A percentile compares a stretch with the other conserved stretches of the same genome.
Evolutionary conservation across 257 asterid genomes (phyloP).

Genomic region (Knoxia roxburghii): DNA sequence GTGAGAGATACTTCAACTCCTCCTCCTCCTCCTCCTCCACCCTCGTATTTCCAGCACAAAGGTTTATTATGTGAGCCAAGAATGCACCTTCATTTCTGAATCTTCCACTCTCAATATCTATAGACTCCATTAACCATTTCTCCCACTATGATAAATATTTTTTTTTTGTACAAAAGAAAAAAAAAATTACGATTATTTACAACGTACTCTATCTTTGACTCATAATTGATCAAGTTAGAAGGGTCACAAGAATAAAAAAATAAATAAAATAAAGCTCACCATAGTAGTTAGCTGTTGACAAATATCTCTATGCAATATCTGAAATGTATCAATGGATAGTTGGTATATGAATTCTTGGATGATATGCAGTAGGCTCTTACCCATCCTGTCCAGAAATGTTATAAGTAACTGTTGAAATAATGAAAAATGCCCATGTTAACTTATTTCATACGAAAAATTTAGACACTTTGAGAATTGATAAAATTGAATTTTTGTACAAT

Average conservation of each 20-base stretch:
- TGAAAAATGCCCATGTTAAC: too few species aligned
- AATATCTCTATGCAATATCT: neutral
- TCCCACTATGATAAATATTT: neutral
- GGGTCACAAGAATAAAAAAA: too few species aligned
- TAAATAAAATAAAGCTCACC: neutral
- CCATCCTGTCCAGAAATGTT: too few species aligned
- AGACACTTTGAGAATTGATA: too few species aligned
- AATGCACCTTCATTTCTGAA: conserved; percentile 5
- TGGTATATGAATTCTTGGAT: conserved; percentile 2
- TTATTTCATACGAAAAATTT: too few species aligned
- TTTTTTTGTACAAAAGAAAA: neutral
- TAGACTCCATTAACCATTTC: neutral
- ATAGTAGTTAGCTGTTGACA: neutral
- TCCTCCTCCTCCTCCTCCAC: neutral
- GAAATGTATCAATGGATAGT: neutral
- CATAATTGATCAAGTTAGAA: too few species aligned
- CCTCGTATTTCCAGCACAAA: neutral
- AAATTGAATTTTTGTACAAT: too few species aligned
- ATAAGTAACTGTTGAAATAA: too few species aligned
- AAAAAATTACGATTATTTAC: too few species aligned
- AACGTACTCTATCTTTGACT: too few species aligned
- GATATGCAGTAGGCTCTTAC: neutral
- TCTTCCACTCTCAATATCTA: neutral
- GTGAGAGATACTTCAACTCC: neutral
- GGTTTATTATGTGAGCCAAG: neutral